Percentiles rank a stretch among this genome's conserved stretches.
These are phyloP conservation scores for Ophiocordyceps camponoti-floridani DNA, from an alignment of 2,329 filamentous ascomycete genomes.

Conservation along the genomic window DNA sequence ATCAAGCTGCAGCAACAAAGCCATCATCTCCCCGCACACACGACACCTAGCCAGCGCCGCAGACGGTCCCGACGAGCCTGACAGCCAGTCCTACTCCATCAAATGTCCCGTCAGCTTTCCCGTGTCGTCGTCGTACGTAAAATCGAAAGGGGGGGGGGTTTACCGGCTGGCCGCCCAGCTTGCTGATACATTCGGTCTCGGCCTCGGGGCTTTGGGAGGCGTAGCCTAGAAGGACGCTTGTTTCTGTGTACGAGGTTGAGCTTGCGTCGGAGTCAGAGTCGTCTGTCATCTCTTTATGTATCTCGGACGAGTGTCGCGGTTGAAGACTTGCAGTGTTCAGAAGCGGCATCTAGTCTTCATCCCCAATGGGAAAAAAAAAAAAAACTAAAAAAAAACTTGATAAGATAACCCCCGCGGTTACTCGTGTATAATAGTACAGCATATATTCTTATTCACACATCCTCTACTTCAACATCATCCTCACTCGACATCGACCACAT, in stretches of 20 bases:
- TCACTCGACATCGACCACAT: background rate
- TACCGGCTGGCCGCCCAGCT: conserved; percentile 77
- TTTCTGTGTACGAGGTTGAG: conserved; percentile 55
- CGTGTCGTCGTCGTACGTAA: background rate
- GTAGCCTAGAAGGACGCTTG: conserved; percentile 80
- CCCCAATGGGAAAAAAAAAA: too few relatives aligned
- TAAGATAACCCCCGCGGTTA: background rate
- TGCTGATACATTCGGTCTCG: conserved; percentile 56
- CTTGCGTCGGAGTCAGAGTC: conserved; percentile 79
- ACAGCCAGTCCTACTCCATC: conserved; percentile 57
- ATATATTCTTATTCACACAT: background rate
- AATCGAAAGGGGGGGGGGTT: background rate
- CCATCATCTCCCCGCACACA: conserved; percentile 69
- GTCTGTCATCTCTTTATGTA: background rate
- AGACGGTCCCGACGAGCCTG: conserved; percentile 50
- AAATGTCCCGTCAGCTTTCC: background rate
- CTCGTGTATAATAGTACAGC: background rate
- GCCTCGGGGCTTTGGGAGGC: conserved; percentile 62
- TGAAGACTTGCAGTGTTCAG: too few relatives aligned
- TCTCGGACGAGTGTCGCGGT: background rate
- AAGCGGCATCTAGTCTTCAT: too few relatives aligned
- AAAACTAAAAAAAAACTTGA: background rate
- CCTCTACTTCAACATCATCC: background rate
- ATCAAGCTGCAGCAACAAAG: conserved; percentile 76
- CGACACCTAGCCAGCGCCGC: conserved; percentile 69